Conservation (phyloP, 2,329 filamentous ascomycete genomes). For the Cordyceps javanica region DNA sequence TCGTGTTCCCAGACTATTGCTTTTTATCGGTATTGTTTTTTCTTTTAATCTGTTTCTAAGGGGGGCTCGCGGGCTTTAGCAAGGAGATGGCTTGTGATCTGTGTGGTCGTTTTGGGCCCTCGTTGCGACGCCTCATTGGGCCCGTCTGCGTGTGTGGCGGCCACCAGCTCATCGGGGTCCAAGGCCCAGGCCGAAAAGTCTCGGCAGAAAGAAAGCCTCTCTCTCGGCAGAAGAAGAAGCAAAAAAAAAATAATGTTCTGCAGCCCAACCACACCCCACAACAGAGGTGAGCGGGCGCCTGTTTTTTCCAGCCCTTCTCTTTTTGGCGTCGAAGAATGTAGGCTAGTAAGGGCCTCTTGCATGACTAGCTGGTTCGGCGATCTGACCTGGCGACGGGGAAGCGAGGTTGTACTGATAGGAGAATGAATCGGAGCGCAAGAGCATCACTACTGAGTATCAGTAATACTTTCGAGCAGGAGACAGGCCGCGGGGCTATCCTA, state of each 20-base stretch:
- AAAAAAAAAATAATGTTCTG: background rate
- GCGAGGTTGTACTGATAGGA: too few species aligned
- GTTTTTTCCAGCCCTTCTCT: background rate
- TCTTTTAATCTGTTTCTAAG: background rate
- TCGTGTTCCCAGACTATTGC: too few species aligned
- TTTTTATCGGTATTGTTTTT: background rate
- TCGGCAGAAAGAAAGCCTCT: background rate
- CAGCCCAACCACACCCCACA: constrained; percentile 4
- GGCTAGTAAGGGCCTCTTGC: background rate
- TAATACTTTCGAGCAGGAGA: too few species aligned
- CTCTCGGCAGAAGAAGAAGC: background rate
- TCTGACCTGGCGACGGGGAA: too few species aligned
- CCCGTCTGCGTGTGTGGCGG: background rate
- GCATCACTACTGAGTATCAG: too few species aligned
- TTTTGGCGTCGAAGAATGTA: background rate
- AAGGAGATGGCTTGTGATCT: background rate
- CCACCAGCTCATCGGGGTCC: background rate
- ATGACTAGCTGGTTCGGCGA: too few species aligned
- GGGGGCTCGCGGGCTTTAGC: background rate
- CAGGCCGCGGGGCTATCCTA: background rate
- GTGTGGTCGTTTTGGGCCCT: background rate
- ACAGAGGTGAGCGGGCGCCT: background rate
- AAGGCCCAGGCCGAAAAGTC: background rate
- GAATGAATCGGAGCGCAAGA: too few species aligned
- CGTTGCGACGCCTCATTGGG: background rate